A percentile compares a stretch with the other conserved stretches of the same genome.
Evolutionary conservation across 805 yeast genomes (phyloP).

Genomic region (Candida vartiovaarae): DNA sequence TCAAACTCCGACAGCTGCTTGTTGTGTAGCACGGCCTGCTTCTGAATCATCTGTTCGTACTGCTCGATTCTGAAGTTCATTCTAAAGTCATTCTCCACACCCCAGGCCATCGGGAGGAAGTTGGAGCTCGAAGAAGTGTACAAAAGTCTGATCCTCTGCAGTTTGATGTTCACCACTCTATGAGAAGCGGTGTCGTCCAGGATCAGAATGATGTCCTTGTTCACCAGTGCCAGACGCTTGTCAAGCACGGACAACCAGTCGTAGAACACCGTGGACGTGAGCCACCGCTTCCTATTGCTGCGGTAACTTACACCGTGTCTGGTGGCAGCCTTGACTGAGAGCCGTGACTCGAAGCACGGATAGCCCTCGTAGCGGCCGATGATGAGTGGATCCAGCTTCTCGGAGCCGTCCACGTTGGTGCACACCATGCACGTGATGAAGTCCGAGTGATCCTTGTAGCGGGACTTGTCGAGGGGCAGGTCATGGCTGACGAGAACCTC

Average conservation of each 20-base stretch:
- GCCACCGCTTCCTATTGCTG: constrained; percentile 55
- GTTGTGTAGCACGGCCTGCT: constrained; percentile 13
- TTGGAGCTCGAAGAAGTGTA: constrained; percentile 32
- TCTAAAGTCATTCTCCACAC: constrained; percentile 55
- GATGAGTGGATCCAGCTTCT: constrained; percentile 51
- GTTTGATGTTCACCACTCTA: constrained; percentile 45
- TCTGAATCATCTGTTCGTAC: constrained; percentile 32
- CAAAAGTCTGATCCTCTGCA: constrained; percentile 34
- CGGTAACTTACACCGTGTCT: constrained; percentile 48
- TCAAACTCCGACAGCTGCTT: constrained; percentile 26
- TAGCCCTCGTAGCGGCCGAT: constrained; percentile 52
- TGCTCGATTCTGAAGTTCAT: constrained; percentile 52
- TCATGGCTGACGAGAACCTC: constrained; percentile 55
- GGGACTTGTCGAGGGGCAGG: constrained; percentile 53
- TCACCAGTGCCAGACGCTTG: constrained; percentile 42
- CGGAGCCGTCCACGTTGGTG: constrained; percentile 55
- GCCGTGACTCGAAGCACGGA: constrained; percentile 31
- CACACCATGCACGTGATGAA: constrained; percentile 54
- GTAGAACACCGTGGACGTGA: constrained; percentile 55
- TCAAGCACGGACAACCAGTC: constrained; percentile 56
- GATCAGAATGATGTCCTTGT: constrained; percentile 46
- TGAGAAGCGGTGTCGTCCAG: constrained; percentile 60
- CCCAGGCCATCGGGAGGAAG: constrained; percentile 57
- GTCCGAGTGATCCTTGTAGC: constrained; percentile 34
- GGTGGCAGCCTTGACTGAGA: constrained; percentile 40